These are phyloP conservation scores for Fusarium sp. DNA, from an alignment of 2,329 filamentous ascomycete species.

Conservation along the genomic window DNA sequence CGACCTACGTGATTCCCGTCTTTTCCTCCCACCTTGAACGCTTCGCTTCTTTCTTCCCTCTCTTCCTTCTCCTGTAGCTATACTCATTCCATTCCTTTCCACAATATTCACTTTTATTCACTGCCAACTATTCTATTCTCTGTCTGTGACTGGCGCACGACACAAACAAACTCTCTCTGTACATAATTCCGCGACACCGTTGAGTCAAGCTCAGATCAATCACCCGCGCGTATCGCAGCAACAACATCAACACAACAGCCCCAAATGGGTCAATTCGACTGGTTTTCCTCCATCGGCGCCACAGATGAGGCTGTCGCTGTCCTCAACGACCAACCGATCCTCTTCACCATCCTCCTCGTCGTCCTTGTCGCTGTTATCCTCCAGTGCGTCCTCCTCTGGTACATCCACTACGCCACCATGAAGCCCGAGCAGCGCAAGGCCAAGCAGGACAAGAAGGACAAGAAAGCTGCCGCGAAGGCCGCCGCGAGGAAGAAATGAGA, in stretches of 20 bases:
- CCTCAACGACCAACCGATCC: slow-evolving; percentile 69
- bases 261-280: slow-evolving; percentile 65
- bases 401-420: slow-evolving; percentile 68
- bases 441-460: slow-evolving; percentile 56
- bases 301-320: slow-evolving; percentile 67
- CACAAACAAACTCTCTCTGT: slow-evolving; percentile 12
- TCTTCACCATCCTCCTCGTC: slow-evolving; percentile 67
- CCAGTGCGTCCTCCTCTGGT: slow-evolving; percentile 62
- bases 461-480: slow-evolving; percentile 54
- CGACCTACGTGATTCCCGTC: slow-evolving; percentile 45
- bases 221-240: neutral
- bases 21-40: slow-evolving; percentile 4
- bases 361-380: slow-evolving; percentile 61
- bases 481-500: slow-evolving; percentile 36
- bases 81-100: slow-evolving; percentile 3
- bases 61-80: slow-evolving; percentile 19
- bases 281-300: slow-evolving; percentile 66
- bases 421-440: slow-evolving; percentile 70
- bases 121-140: neutral
- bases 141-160: slow-evolving; percentile 43
- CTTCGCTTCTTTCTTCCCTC: slow-evolving; percentile 20
- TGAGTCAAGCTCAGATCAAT: neutral
- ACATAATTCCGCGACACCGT: slow-evolving; percentile 2
- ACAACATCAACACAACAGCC: neutral
- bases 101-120: slow-evolving; percentile 7